A percentile compares a stretch with the other conserved stretches of the same genome.
These are phyloP conservation scores for Intubia oerlemansii DNA, from an alignment of 2,329 filamentous ascomycete species.

Conservation along the genomic window DNA sequence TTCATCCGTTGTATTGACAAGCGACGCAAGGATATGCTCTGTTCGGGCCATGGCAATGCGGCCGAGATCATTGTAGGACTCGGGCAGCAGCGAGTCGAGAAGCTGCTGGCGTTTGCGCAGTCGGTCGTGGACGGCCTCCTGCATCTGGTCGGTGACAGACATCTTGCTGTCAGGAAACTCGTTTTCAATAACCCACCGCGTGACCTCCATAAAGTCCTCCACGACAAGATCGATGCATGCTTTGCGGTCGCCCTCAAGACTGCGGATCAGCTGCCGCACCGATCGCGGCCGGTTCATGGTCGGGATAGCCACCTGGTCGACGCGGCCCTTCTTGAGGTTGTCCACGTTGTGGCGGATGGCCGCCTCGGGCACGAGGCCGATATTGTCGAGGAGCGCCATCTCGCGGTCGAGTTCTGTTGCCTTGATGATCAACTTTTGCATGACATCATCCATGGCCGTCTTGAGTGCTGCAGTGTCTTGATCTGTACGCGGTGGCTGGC, in stretches of 20 bases:
- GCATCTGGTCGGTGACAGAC: background rate
- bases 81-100: constrained; percentile 6
- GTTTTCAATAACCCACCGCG: constrained; percentile 4
- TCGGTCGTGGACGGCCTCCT: constrained; percentile 4
- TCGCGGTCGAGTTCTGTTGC: constrained; percentile 5
- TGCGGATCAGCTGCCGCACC: constrained; percentile 6
- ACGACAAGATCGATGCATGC: constrained; percentile 4
- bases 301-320: constrained; percentile 4
- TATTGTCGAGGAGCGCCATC: constrained; percentile 3
- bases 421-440: constrained; percentile 1
- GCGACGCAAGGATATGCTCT: constrained; percentile 5
- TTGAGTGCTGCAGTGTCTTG: constrained; percentile 1
- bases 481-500: background rate
- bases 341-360: constrained; percentile 2
- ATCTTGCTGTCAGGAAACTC: too few species aligned
- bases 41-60: constrained; percentile 5
- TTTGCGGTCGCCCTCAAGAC: constrained; percentile 3
- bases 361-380: constrained; percentile 2
- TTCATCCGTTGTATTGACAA: too few species aligned
- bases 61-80: constrained; percentile 1
- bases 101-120: constrained; percentile 6
- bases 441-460: background rate
- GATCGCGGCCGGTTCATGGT: constrained; percentile 4
- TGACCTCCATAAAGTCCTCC: constrained; percentile 7
- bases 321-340: constrained; percentile 3